phyloP scores from a whole-genome alignment of 179 eudicot species.

The Spinacia oleracea region DNA sequence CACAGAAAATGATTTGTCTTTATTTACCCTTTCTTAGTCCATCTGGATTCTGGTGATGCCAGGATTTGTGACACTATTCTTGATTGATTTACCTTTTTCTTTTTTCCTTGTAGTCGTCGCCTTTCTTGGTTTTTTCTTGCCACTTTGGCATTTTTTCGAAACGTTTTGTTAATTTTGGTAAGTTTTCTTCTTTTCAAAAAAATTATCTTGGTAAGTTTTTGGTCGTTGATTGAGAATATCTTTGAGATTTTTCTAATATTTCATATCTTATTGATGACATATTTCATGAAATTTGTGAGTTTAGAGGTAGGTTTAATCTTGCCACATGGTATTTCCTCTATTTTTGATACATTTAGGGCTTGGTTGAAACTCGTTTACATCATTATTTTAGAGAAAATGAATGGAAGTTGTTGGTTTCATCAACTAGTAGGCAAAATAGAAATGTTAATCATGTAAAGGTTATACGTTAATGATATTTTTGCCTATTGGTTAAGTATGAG shows the following conservation, averaged over 20 bases:
- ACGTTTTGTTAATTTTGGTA: neutral
- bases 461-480: too few relatives aligned
- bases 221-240: neutral
- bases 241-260: neutral
- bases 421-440: too few relatives aligned
- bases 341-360: too few relatives aligned
- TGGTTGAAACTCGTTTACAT: too few relatives aligned
- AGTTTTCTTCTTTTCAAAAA: too few relatives aligned
- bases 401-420: too few relatives aligned
- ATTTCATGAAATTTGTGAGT: too few relatives aligned
- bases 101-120: conserved; percentile 15
- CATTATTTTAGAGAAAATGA: too few relatives aligned
- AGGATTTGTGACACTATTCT: conserved; percentile 3
- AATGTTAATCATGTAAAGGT: too few relatives aligned
- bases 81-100: neutral
- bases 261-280: neutral
- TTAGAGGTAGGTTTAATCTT: too few relatives aligned
- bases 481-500: too few relatives aligned
- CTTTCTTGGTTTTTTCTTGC: conserved; percentile 19
- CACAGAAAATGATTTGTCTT: conserved; percentile 16
- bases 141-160: neutral
- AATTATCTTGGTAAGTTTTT: neutral
- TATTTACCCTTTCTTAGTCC: neutral
- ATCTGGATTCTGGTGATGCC: neutral
- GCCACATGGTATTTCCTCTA: too few relatives aligned